A percentile compares a stretch with the other conserved stretches of the same genome.
These are phyloP conservation scores for Juncus inflexus DNA, from an alignment of 176 grass and related monocot species.

Conservation along the genomic window DNA sequence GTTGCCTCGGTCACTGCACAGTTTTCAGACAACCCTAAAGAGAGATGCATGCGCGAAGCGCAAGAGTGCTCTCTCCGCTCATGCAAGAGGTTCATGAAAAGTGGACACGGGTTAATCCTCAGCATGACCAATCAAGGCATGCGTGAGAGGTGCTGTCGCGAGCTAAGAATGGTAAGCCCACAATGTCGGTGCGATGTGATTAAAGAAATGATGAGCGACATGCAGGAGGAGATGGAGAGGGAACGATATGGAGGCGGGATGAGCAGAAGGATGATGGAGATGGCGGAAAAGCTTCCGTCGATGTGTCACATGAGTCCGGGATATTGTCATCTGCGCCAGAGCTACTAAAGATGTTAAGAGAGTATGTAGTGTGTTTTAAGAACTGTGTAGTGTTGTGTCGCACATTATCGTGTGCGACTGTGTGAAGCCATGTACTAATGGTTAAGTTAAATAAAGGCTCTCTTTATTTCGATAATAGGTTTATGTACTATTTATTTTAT, in stretches of 20 bases:
- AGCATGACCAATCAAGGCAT: background rate
- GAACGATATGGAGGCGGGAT: background rate
- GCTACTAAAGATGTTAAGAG: background rate
- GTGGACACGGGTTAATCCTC: background rate
- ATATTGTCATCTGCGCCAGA: slow-evolving; percentile 7
- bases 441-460: background rate
- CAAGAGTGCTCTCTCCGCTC: background rate
- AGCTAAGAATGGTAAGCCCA: background rate
- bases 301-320: slow-evolving; percentile 9
- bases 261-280: background rate
- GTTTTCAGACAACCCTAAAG: background rate
- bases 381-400: background rate
- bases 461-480: no score
- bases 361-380: background rate
- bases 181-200: slow-evolving; percentile 2
- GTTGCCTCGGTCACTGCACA: background rate
- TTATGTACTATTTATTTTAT: no score
- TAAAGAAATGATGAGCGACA: background rate
- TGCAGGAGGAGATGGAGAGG: background rate
- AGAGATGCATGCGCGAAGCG: background rate
- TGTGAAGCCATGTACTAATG: background rate
- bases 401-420: slow-evolving; percentile 19
- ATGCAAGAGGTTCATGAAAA: slow-evolving; percentile 1
- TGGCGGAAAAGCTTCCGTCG: background rate
- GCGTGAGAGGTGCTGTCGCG: background rate